phyloP scores from a whole-genome alignment of 1,284 basidiomycete genomes.

The Leccinum huronense region DNA sequence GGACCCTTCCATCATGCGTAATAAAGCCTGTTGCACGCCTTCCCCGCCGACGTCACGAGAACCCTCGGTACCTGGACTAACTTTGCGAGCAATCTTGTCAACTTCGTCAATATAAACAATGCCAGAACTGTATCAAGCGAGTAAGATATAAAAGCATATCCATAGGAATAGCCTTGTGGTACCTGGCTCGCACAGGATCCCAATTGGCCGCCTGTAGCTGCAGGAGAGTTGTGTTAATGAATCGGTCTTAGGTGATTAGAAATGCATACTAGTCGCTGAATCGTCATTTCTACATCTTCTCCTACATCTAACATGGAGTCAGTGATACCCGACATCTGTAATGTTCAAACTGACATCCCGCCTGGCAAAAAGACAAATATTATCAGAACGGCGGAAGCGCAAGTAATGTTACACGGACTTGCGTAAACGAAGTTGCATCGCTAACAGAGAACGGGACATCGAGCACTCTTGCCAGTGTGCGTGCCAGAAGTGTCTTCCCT shows the following conservation, averaged over 20 bases:
- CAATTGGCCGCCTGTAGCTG: slow-evolving; percentile 84
- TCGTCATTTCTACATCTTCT: slow-evolving; percentile 90
- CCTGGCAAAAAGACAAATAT: slow-evolving; percentile 41
- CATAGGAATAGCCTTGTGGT: neutral
- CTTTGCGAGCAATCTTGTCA: slow-evolving; percentile 85
- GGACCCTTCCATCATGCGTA: slow-evolving; percentile 93
- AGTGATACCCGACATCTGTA: slow-evolving; percentile 11
- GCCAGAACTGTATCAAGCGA: slow-evolving; percentile 57
- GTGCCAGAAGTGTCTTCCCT: slow-evolving; percentile 87
- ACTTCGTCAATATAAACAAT: slow-evolving; percentile 97
- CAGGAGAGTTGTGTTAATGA: slow-evolving; percentile 4
- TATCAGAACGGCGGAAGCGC: slow-evolving; percentile 14
- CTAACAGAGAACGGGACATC: slow-evolving; percentile 91
- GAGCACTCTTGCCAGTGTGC: slow-evolving; percentile 80
- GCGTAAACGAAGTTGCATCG: slow-evolving; percentile 83
- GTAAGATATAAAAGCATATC: slow-evolving; percentile 7
- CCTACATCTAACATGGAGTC: slow-evolving; percentile 73
- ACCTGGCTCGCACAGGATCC: slow-evolving; percentile 82
- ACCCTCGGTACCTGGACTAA: slow-evolving; percentile 61
- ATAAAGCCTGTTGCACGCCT: slow-evolving; percentile 91
- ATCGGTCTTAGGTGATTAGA: neutral
- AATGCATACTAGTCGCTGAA: slow-evolving; percentile 69
- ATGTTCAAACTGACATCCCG: slow-evolving; percentile 62
- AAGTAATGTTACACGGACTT: slow-evolving; percentile 44
- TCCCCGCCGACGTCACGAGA: slow-evolving; percentile 93